phyloP scores from a whole-genome alignment of 2,329 filamentous ascomycete species.

The Microsporum canis region DNA sequence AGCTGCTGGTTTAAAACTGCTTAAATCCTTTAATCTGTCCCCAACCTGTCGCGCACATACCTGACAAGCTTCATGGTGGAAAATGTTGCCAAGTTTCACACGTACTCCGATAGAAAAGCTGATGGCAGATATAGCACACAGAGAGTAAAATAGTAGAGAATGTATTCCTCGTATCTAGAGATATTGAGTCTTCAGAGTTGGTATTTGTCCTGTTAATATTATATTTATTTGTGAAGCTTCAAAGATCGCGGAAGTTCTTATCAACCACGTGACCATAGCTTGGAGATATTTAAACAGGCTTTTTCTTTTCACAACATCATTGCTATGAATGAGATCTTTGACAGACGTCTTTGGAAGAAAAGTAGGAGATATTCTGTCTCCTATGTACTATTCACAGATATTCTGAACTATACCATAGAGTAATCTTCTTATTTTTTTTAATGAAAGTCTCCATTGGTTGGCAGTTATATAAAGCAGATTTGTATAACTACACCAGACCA shows the following conservation, averaged over 20 bases:
- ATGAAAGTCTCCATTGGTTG: too few relatives aligned
- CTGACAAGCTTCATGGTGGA: slow-evolving; percentile 89
- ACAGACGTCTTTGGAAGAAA: too few relatives aligned
- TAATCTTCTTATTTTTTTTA: too few relatives aligned
- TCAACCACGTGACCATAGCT: background rate
- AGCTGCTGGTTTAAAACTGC: background rate
- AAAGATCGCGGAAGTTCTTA: background rate
- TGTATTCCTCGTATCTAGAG: background rate
- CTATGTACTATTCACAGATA: too few relatives aligned
- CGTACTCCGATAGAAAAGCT: background rate
- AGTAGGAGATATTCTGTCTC: too few relatives aligned
- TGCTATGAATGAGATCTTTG: too few relatives aligned
- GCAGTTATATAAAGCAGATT: too few relatives aligned
- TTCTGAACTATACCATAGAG: too few relatives aligned
- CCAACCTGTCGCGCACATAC: slow-evolving; percentile 43
- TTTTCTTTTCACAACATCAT: too few relatives aligned
- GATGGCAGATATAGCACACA: background rate
- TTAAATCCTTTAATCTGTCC: background rate
- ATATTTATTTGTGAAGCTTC: background rate
- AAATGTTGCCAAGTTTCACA: background rate
- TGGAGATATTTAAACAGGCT: too few relatives aligned
- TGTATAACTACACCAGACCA: too few relatives aligned
- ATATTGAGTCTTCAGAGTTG: background rate
- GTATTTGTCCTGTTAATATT: background rate
- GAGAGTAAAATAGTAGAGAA: background rate